phyloP scores from a whole-genome alignment of 2,329 filamentous ascomycete genomes.

The Rhynchosporium agropyri region DNA sequence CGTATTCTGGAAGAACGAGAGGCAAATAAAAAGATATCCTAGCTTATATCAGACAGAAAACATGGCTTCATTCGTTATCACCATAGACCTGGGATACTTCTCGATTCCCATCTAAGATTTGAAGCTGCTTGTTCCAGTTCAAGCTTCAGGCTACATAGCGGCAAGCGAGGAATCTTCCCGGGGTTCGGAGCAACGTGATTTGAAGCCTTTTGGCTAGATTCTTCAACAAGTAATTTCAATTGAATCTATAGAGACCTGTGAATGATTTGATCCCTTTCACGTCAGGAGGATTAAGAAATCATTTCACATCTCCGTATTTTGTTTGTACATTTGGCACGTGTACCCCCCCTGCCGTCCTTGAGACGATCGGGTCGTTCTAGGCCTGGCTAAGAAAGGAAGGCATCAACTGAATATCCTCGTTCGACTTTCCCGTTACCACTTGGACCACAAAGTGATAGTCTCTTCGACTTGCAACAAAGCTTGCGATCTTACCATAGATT shows the following conservation, averaged over 20 bases:
- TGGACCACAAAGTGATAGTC: slow-evolving; percentile 14
- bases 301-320: background rate
- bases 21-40: background rate
- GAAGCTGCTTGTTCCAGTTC: slow-evolving; percentile 7
- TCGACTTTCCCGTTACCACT: slow-evolving; percentile 1
- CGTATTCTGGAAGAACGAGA: background rate
- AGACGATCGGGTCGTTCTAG: slow-evolving; percentile 9
- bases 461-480: slow-evolving; percentile 11
- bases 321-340: background rate
- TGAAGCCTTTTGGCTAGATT: too few relatives aligned
- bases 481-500: background rate
- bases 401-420: slow-evolving; percentile 11
- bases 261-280: too few relatives aligned
- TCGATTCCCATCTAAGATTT: background rate
- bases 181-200: background rate
- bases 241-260: too few relatives aligned
- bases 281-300: background rate
- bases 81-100: background rate
- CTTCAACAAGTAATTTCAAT: too few relatives aligned
- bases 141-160: slow-evolving; percentile 1
- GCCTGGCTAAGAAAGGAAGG: background rate
- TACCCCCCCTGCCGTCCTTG: background rate
- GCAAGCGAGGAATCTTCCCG: background rate
- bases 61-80: background rate
- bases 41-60: background rate